Evolutionary conservation across 306 rosid genomes (phyloP).

Genomic region (Dalbergia oliveri): DNA sequence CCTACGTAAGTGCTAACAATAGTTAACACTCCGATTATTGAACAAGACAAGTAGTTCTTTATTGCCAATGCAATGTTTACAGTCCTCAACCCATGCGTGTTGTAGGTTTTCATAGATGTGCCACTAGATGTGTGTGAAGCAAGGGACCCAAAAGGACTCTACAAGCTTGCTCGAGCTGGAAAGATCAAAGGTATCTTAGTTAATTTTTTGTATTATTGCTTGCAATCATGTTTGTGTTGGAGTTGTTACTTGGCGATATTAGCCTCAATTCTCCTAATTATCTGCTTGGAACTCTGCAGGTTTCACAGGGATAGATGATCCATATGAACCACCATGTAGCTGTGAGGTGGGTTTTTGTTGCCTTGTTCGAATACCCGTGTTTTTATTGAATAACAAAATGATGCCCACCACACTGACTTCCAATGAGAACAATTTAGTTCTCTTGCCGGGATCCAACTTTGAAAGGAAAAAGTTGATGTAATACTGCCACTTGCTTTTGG

Average conservation of each 20-base stretch:
- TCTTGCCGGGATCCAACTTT: slow-evolving; percentile 1
- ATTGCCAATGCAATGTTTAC: slow-evolving; percentile 22
- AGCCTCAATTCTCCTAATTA: neutral
- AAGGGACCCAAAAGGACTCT: slow-evolving; percentile 95
- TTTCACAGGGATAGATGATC: slow-evolving; percentile 92
- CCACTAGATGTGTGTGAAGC: slow-evolving; percentile 87
- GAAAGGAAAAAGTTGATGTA: slow-evolving; percentile 20
- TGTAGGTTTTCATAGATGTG: slow-evolving; percentile 85
- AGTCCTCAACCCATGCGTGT: slow-evolving; percentile 30
- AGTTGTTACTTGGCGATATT: slow-evolving; percentile 1
- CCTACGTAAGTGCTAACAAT: slow-evolving; percentile 29
- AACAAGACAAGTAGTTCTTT: slow-evolving; percentile 39
- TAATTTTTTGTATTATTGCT: neutral
- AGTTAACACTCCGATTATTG: slow-evolving; percentile 10
- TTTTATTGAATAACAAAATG: slow-evolving; percentile 20
- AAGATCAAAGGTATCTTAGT: slow-evolving; percentile 74
- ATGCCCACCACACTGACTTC: neutral
- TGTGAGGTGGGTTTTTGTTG: slow-evolving; percentile 72
- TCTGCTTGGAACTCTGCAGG: slow-evolving; percentile 64
- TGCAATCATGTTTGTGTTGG: neutral
- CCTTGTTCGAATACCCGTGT: slow-evolving; percentile 1
- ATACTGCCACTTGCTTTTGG: neutral
- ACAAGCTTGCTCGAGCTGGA: slow-evolving; percentile 94
- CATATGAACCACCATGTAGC: slow-evolving; percentile 78
- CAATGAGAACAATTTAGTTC: neutral